A percentile compares a stretch with the other conserved stretches of the same genome.
phyloP scores from a whole-genome alignment of 352 stramenopile genomes.

The Globisporangium parvum region DNA sequence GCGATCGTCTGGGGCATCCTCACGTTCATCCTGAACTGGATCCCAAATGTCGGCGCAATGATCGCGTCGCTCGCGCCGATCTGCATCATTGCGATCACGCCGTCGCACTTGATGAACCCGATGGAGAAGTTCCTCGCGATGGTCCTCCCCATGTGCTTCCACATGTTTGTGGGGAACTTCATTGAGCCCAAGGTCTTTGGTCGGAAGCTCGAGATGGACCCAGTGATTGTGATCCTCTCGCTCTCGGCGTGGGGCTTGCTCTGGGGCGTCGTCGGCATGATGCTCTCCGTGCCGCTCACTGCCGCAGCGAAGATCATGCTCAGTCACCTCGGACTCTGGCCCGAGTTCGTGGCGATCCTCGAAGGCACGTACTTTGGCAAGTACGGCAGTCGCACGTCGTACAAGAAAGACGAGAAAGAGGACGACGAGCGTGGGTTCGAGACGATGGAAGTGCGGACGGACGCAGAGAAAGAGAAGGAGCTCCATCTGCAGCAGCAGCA shows the following conservation, averaged over 20 bases:
- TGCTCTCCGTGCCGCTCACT: slow-evolving; percentile 83
- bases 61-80: slow-evolving; percentile 80
- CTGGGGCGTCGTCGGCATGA: slow-evolving; percentile 86
- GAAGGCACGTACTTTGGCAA: slow-evolving; percentile 83
- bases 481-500: slow-evolving; percentile 21
- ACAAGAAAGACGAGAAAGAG: slow-evolving; percentile 76
- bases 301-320: slow-evolving; percentile 86
- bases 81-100: slow-evolving; percentile 85
- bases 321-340: slow-evolving; percentile 80
- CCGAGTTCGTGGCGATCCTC: slow-evolving; percentile 82
- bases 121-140: slow-evolving; percentile 89
- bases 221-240: slow-evolving; percentile 82
- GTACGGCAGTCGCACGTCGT: slow-evolving; percentile 56
- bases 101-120: slow-evolving; percentile 76
- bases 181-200: slow-evolving; percentile 86
- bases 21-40: slow-evolving; percentile 88
- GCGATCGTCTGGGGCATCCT: slow-evolving; percentile 86
- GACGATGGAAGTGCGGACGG: slow-evolving; percentile 71
- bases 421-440: slow-evolving; percentile 39
- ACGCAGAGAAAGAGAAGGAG: slow-evolving; percentile 43
- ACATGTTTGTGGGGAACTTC: slow-evolving; percentile 88
- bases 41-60: slow-evolving; percentile 86
- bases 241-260: slow-evolving; percentile 84
- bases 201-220: slow-evolving; percentile 82
- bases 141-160: slow-evolving; percentile 79